Evolutionary conservation across 805 yeast species (phyloP), one percentile per base, ranked within the genome.

Genomic region (Saturnispora galanensis): DNA sequence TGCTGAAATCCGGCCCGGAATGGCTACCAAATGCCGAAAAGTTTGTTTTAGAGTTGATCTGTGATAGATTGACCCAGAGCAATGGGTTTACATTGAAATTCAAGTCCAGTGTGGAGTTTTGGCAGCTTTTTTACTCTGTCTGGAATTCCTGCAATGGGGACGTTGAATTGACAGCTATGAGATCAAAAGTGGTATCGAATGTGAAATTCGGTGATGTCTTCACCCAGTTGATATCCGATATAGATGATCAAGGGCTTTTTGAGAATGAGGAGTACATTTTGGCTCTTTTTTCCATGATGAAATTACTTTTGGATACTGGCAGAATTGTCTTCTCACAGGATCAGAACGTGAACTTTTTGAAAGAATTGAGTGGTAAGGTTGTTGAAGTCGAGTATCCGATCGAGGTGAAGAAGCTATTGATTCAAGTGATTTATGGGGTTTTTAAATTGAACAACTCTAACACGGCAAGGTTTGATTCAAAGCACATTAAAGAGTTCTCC

Each of bases 1-100:
- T 44, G n/a, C 7, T 15, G 11, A 11, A 58, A 28, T 62, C 48
- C 5, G 39, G 57, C 15, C 44, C 57, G 1, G 65, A 76, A 2
- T 69, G 66, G 44, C 67, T 83, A 11, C 89, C 88, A 8, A 73
- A 78, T 46, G 64, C 64, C 44, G 69, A 70, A 18, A 55, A 60
- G 1, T 83, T 83, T 50, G 62, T 81, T 3, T 65, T 81, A 41
- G 84, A 79, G 39, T 63, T 83, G 31, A 48, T 82, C 1, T 67
- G 76, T 42, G 86, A 81, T 54, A 65, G 88, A 44, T 58, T 82
- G 54, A 71, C 73, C 46, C 84, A 78, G 45, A 48, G 50, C 9
- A 69, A 68, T 38, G 57, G 60, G n/a, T 49, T 38, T 9, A 33
- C 49, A 10, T 18, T 58, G 2, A 49, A 55, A 5, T 78, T 77